Conservation (phyloP, 73 alveolate species). For the Paramecium octaurelia region DNA sequence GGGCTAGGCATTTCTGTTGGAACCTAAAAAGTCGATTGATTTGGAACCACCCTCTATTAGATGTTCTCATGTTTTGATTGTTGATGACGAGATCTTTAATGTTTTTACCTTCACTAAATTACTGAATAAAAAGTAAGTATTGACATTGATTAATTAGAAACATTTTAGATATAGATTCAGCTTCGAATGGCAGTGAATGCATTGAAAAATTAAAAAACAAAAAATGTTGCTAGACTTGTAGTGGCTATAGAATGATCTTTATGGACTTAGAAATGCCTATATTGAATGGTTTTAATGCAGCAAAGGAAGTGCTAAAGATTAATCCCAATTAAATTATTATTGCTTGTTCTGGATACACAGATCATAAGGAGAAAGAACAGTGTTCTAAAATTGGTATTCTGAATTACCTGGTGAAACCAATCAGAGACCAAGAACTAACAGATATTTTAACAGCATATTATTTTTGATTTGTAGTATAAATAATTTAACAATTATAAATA, state of each 20-base stretch:
- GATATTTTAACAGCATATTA: not conserved
- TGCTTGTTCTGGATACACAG: slow-evolving; percentile 12
- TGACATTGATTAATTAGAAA: not conserved
- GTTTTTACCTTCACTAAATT: not conserved
- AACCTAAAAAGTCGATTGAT: not conserved
- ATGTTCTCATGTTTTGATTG: not conserved
- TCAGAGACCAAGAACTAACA: not conserved
- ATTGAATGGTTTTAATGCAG: not conserved
- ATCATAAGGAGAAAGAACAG: not conserved
- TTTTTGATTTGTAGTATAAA: not conserved
- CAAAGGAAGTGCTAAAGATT: not conserved
- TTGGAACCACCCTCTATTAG: not conserved
- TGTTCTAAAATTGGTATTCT: not conserved
- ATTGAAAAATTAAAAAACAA: not conserved
- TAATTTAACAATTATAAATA: not conserved
- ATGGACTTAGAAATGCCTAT: slow-evolving; percentile 53
- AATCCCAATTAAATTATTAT: not conserved
- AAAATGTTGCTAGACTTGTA: not conserved
- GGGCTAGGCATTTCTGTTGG: not conserved
- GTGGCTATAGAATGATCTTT: slow-evolving; percentile 23
- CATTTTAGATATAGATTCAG: slow-evolving; percentile 18
- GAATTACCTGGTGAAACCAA: not conserved
- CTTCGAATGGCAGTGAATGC: slow-evolving; percentile 11
- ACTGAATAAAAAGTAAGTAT: not conserved
- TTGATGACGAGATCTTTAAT: slow-evolving; percentile 20